Base-by-base conservation (phyloP, 1,284 basidiomycete species). In the Pyrrhoderma lamaoense region DNA sequence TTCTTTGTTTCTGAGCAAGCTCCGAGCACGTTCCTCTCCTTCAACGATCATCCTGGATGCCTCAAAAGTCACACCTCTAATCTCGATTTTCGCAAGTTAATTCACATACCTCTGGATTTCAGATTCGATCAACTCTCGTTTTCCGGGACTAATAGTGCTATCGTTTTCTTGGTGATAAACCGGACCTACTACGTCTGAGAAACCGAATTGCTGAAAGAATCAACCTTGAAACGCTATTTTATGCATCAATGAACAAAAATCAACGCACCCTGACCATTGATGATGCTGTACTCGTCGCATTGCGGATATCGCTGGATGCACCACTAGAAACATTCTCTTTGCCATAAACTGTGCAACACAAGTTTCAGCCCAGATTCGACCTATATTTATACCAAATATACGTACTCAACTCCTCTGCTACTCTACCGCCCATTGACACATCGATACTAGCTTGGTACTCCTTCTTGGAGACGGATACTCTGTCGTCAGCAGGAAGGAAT, bases 341-440 rank as follows among this genome's bases (percentile, higher is more conserved):
- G 3, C 93, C 94, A 64, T 91, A 95, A 58, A 96, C 87, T 90
- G 58, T 39, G 40, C 55, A 56, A 55, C 52, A 46, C 13, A 43
- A 21, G 25, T 42, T 40, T 16, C 51, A n/a, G 25, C 5, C 16
- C 5, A 14, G 14, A 40, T 22, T 36, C 35, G 16, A 34, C 19
- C 44, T 53, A 35, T 47, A 35, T 18, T 35, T 47, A 47, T 35
- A 38, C 21, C 42, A 50, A 56, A 35, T 8, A 31, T 2, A 66
- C 80, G 57, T 61, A 85, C 86, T 83, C 59, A 97, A 67, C 70
- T 91, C 91, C 67, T 97, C 93, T 19, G 93, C 94, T 3, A 93
- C 89, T 51, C 94, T 85, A 18, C 94, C 93, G 31, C 92, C 93
- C 77, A 96, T 89, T 37, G 80, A 82, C 16, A 96, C 93, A 66